These are phyloP conservation scores for Canna indica DNA, from an alignment of 176 grass and related monocot species.

Conservation along the genomic window DNA sequence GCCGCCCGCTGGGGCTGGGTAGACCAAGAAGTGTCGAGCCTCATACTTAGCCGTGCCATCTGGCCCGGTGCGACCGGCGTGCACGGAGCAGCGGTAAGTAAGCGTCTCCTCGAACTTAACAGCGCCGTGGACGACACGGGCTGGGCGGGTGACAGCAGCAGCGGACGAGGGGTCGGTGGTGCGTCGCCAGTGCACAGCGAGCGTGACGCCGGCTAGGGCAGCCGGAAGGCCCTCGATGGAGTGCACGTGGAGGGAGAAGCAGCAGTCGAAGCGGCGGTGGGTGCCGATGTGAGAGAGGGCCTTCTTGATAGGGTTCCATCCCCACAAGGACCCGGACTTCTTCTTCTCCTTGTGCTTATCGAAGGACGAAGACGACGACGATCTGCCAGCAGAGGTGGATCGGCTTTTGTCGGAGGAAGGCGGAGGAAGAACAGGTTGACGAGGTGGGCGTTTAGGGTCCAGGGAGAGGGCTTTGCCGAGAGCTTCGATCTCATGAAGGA, in stretches of 20 bases:
- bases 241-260: constrained; percentile 73
- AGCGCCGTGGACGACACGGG: constrained; percentile 36
- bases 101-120: constrained; percentile 60
- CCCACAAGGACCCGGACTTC: constrained; percentile 4
- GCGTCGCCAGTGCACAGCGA: constrained; percentile 63
- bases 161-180: constrained; percentile 26
- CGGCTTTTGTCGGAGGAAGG: constrained; percentile 23
- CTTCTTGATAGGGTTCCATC: constrained; percentile 44
- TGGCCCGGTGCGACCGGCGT: constrained; percentile 32
- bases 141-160: constrained; percentile 34
- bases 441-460: constrained; percentile 33
- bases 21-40: constrained; percentile 53
- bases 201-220: constrained; percentile 34
- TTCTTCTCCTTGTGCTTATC: constrained; percentile 41
- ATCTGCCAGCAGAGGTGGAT: constrained; percentile 9
- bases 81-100: constrained; percentile 56
- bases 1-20: constrained; percentile 23
- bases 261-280: constrained; percentile 69
- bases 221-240: constrained; percentile 68
- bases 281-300: constrained; percentile 80
- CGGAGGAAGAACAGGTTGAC: constrained; percentile 49
- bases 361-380: constrained; percentile 23
- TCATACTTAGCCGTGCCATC: constrained; percentile 70
- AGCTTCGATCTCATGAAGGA: constrained; percentile 75
- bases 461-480: constrained; percentile 87